Base-by-base conservation (phyloP, 2,329 filamentous ascomycete genomes). In the Colletotrichum abscissum region DNA sequence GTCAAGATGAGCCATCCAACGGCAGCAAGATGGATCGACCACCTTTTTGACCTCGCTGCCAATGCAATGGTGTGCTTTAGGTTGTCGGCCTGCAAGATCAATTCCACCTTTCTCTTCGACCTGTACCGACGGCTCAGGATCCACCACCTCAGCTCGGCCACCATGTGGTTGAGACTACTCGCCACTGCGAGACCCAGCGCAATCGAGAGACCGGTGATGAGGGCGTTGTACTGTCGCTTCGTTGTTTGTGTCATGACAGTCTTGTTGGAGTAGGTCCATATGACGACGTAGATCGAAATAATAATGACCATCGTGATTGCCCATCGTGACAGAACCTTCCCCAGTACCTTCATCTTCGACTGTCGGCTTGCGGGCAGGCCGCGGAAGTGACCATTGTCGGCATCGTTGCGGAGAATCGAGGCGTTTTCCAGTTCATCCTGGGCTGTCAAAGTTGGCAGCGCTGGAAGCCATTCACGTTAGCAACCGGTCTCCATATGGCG, bases 111-210 rank as follows among this genome's bases (percentile, higher is more conserved):
- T 5, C 76, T 77, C 54, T 82, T 77, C 42, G 81, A 81, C 72
- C 83, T 80, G 52, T 81, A 79, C 5, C 80, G 77, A 9, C 79
- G 77, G 69, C 80, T 82, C 55, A 88, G 75, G 33, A 87, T 81
- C 78, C 84, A 85, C 84, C 86, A 87, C n/a, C 86, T 79, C 73
- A 86, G 77, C 72, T 86, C 84, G 16, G 80, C 76, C 4, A 84
- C 82, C 80, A 86, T 84, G 33, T 81, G 81, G 69, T 86, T 86
- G 26, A 88, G 79, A 7, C 82, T 81, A 74, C 80, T 84, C 2
- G 83, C 81, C 55, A 86, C 82, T 60, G 84, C 83, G 62, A 87
- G 75, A 68, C 84, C 83, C 22, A 87, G 77, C 0, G 78, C 76
- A 38, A 87, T 86, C 59, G 83, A 83, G 5, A 87, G 78, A 0